phyloP scores from a whole-genome alignment of 768 basidiomycete species.

The Boletus rubroflammeus region DNA sequence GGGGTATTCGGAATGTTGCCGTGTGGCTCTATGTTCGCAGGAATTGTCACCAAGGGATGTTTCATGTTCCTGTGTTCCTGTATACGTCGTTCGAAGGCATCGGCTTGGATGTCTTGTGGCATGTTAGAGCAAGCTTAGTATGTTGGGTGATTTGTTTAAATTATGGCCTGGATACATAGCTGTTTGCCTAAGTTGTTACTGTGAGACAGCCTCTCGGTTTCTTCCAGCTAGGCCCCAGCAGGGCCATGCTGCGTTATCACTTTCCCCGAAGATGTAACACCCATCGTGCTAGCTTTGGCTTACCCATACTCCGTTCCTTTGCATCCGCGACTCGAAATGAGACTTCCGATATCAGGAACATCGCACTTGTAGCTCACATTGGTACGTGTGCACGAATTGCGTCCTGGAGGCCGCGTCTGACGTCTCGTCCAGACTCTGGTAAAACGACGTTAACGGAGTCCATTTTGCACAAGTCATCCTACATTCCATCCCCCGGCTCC shows the following conservation, averaged over 20 bases:
- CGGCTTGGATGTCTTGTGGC: slow-evolving; percentile 30
- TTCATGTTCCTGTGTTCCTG: slow-evolving; percentile 36
- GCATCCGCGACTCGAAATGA: slow-evolving; percentile 30
- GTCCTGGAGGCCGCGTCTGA: slow-evolving; percentile 1
- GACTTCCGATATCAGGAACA: slow-evolving; percentile 56
- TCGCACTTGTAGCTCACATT: slow-evolving; percentile 88
- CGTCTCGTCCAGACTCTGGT: slow-evolving; percentile 61
- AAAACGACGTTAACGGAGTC: slow-evolving; percentile 91
- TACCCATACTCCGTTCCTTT: slow-evolving; percentile 15
- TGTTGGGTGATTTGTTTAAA: background rate
- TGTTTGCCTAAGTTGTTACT: too few relatives aligned
- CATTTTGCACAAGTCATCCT: slow-evolving; percentile 71
- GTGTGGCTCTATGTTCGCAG: slow-evolving; percentile 35
- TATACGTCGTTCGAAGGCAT: slow-evolving; percentile 43
- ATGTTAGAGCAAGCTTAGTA: slow-evolving; percentile 14
- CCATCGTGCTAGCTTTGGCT: background rate
- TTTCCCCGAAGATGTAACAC: slow-evolving; percentile 10
- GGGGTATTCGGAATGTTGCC: slow-evolving; percentile 88
- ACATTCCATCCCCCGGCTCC: slow-evolving; percentile 69
- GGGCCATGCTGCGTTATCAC: slow-evolving; percentile 21
- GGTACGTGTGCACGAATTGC: slow-evolving; percentile 41
- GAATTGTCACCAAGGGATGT: slow-evolving; percentile 54
- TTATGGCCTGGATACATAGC: too few relatives aligned
- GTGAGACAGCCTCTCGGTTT: too few relatives aligned
- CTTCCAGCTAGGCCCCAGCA: background rate